Evolutionary conservation across 352 stramenopile species (phyloP).

Genomic region (Globisporangium echinulatum): DNA sequence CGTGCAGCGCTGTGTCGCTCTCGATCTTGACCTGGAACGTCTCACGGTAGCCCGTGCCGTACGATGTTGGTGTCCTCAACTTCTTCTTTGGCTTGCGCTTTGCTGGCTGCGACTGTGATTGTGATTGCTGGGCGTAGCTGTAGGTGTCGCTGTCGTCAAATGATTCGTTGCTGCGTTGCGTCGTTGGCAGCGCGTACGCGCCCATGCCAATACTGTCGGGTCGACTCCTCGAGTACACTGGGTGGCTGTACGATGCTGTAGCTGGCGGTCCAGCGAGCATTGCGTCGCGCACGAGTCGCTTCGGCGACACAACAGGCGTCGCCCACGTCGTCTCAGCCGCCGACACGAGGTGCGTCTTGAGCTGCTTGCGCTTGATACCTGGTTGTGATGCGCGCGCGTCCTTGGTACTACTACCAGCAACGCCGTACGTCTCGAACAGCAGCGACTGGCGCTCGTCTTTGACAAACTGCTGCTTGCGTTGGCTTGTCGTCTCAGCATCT

Average conservation of each 20-base stretch:
- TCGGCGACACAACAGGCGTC: constrained; percentile 18
- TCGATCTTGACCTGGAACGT: constrained; percentile 38
- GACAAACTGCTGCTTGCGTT: constrained; percentile 24
- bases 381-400: constrained; percentile 7
- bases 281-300: constrained; percentile 20
- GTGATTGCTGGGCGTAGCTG: constrained; percentile 5
- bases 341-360: constrained; percentile 43
- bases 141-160: neutral
- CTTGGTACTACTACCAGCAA: constrained; percentile 13
- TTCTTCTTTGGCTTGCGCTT: constrained; percentile 22
- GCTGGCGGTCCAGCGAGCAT: constrained; percentile 13
- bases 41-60: neutral
- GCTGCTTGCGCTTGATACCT: constrained; percentile 53
- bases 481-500: neutral
- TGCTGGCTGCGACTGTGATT: constrained; percentile 5
- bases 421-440: constrained; percentile 64
- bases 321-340: constrained; percentile 28
- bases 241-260: constrained; percentile 2
- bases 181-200: constrained; percentile 7
- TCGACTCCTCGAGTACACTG: constrained; percentile 22
- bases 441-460: constrained; percentile 50
- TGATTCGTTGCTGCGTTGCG: neutral
- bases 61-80: constrained; percentile 18
- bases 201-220: constrained; percentile 5
- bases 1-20: constrained; percentile 29